Evolutionary conservation across 345 rosid species (phyloP).

Genomic region (Sapria himalayana): DNA sequence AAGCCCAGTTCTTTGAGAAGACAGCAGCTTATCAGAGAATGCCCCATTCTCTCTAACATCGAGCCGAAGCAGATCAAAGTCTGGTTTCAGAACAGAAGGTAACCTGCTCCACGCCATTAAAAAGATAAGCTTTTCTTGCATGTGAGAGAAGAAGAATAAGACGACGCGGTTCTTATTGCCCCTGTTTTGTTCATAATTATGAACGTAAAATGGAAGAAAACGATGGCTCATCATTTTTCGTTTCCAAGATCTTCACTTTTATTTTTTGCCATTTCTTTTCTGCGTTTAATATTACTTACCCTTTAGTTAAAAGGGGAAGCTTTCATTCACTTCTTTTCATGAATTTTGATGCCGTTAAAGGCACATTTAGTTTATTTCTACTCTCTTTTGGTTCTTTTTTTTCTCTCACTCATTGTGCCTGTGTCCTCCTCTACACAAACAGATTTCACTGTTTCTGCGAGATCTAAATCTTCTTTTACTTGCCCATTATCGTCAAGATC

Average conservation of each 20-base stretch:
- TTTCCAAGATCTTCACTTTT: background rate
- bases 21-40: slow-evolving; percentile 91
- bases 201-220: background rate
- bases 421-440: no score
- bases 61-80: slow-evolving; percentile 99
- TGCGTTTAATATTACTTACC: background rate
- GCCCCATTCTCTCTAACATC: slow-evolving; percentile 80
- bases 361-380: no score
- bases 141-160: background rate
- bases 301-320: no score
- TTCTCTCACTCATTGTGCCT: no score
- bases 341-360: no score
- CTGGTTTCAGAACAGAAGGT: slow-evolving; percentile 99
- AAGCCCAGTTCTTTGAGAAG: slow-evolving; percentile 91
- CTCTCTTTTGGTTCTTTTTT: no score
- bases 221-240: background rate
- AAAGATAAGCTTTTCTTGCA: background rate
- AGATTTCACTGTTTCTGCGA: no score
- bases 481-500: no score
- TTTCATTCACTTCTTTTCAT: no score
- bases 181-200: background rate
- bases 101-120: background rate
- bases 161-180: background rate
- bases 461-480: no score
- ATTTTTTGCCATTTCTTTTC: background rate